Evolutionary conservation across 805 yeast species (phyloP), one percentile per base, ranked within the genome.

Genomic region (Babjeviella inositovora): DNA sequence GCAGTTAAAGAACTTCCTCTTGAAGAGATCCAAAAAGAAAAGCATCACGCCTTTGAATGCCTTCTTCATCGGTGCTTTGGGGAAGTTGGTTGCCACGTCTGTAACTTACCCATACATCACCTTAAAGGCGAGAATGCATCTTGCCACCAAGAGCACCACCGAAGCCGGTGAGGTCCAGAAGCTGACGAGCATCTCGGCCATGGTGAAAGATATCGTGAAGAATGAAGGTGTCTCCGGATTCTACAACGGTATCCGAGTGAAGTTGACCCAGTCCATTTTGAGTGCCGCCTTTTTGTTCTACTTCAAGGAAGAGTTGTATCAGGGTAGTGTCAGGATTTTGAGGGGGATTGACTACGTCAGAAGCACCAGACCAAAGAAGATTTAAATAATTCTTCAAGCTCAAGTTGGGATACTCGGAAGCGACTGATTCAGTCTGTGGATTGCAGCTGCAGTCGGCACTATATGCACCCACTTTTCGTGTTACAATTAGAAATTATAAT

Each of bases 41-140:
- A 43, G 50, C 25, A 50, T 76, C 29, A 64, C 76, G 5, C 69
- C 94, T 4, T 34, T 61, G 15, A 82, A 82, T 48, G 93, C 93
- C 4, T 79, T 85, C 39, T 48, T 77, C 32, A 57, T 84, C 28
- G 97, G 97, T 13, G 94, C 95, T 2, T 43, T 85, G 20, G 92
- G 94, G 13, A 85, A 85, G 50, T 59, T 85, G 33, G 59, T 77
- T 27, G 93, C 96, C n/a, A 85, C 95, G 8, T 60, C 75, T 13
- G 61, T 71, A 27, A 85, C 97, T 0, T 85, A 85, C 46, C 97
- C 97, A 4, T 81, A 82, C 47, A 73, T 84, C 41, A 85, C 96
- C 4, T 53, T 85, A 40, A 80, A 87, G 50, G 59, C 93, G 5
- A 73, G 95, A 43, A 71, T 81, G 77, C 95, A 84, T 50, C 52